Base-by-base conservation (phyloP, 2,329 filamentous ascomycete genomes). In the Ceratocystis lukuohia region DNA sequence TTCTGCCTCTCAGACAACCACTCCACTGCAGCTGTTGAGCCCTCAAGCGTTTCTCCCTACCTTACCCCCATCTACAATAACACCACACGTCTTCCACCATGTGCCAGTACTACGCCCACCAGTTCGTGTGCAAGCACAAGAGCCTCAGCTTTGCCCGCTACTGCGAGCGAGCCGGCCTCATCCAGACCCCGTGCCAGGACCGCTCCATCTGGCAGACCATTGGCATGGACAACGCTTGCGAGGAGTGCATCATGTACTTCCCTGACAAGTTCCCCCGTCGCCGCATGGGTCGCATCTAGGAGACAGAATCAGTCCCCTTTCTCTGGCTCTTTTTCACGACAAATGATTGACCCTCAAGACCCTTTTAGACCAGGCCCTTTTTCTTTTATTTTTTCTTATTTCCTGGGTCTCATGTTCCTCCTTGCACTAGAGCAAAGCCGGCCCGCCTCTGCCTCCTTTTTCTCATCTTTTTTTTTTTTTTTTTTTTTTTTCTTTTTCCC, bases 71-170 rank as follows among this genome's bases (percentile, higher is more conserved):
- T 22, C 22, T 30, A 33, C 33, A 33, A 56, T 2, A 22, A 53
- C 50, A 33, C 33, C 30, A 12, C 15, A 59, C 56, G 7, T 50
- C 57, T 65, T 4, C 53, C 69, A 71, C 41, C 12, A 76, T 76
- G 75, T 76, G 75, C 68, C 72, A 74, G 63, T 76, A 76, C 71
- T 76, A 76, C 71, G 75, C 74, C 68, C 74, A 76, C 69, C 70
- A 70, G 46, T 75, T 74, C 70, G 68, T 69, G 62, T 76, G 75
- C 73, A 74, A 73, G 65, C 74, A 76, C 71, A 68, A 71, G 62
- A 70, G 70, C 45, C 72, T 73, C 68, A 72, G 71, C 64, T 76
- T 76, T 59, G 75, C 75, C 62, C 71, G 72, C 70, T 75, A 74
- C 71, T 76, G 75, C 70, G 69, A 69, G 25, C 71, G 73, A 1